phyloP scores from a whole-genome alignment of 1,284 basidiomycete genomes.

The Puccinia triticina region DNA sequence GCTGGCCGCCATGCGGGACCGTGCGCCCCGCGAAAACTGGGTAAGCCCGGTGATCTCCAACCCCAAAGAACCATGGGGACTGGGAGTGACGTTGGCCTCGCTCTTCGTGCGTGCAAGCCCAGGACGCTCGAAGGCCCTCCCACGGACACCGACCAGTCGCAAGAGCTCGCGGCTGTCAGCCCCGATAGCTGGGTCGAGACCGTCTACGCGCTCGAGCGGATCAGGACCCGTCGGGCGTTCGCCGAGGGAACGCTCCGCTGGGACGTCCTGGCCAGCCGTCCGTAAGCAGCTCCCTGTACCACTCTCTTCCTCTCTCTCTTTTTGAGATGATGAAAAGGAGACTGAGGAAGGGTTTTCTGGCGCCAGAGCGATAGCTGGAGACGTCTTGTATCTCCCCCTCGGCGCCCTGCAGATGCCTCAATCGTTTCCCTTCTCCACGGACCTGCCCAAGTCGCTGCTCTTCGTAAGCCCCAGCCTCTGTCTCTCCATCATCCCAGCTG shows the following conservation, averaged over 20 bases:
- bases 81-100: too few species aligned
- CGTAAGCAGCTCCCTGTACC: not conserved
- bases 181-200: conserved; percentile 2
- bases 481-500: not conserved
- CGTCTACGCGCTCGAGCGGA: not conserved
- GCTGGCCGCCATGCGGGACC: not conserved
- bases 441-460: conserved; percentile 22
- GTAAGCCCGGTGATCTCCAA: not conserved
- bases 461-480: conserved; percentile 31
- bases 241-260: not conserved
- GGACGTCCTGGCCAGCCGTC: conserved; percentile 8
- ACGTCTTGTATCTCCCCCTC: not conserved
- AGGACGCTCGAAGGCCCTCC: conserved; percentile 12
- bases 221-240: conserved; percentile 29
- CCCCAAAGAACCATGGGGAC: too few species aligned
- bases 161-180: conserved; percentile 2
- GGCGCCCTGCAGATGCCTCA: conserved; percentile 3
- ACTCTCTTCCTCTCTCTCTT: not conserved
- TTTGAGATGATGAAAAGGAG: not conserved
- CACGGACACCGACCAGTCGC: not conserved
- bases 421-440: conserved; percentile 13
- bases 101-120: not conserved
- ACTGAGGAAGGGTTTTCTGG: not conserved
- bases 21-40: not conserved
- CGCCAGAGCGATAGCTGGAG: not conserved